Conservation (phyloP, 441 rosid species). For the Adansonia gregorii region DNA sequence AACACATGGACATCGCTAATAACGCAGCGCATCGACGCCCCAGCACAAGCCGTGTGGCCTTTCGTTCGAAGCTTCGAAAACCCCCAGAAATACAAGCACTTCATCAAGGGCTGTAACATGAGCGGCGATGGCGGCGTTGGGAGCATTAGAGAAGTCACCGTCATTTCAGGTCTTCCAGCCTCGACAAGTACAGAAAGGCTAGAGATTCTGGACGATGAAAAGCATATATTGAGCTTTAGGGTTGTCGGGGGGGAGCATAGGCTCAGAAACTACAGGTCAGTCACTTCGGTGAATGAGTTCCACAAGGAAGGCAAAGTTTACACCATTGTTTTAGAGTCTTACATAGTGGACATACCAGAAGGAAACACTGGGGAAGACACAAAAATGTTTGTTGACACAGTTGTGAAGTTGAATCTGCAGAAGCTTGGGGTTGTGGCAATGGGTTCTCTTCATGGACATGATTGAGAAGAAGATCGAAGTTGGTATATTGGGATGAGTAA, state of each 20-base stretch:
- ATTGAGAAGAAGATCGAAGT: conserved; percentile 20
- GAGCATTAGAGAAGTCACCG: conserved; percentile 69
- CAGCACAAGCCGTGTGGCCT: conserved; percentile 67
- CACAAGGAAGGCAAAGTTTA: conserved; percentile 42
- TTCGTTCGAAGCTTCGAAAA: conserved; percentile 65
- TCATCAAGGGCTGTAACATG: conserved; percentile 69
- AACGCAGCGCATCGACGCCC: conserved; percentile 71
- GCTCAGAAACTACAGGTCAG: conserved; percentile 68
- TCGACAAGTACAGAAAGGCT: conserved; percentile 84
- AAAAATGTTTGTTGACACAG: conserved; percentile 83
- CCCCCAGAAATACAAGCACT: conserved; percentile 87
- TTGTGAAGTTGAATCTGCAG: conserved; percentile 72
- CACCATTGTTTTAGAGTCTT: conserved; percentile 77
- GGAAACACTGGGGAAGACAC: conserved; percentile 80
- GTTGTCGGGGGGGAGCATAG: conserved; percentile 87
- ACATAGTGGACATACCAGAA: conserved; percentile 74
- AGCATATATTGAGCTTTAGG: conserved; percentile 65
- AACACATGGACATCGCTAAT: conserved; percentile 72
- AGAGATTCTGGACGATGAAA: conserved; percentile 70
- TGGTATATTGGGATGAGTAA: background rate
- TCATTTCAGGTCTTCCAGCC: conserved; percentile 83
- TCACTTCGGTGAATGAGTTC: conserved; percentile 78
- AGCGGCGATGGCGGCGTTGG: conserved; percentile 62
- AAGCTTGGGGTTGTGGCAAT: conserved; percentile 59
- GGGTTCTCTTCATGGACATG: conserved; percentile 44